Conservation (phyloP, 2,329 filamentous ascomycete species). For the Mollisiaceae sp. region DNA sequence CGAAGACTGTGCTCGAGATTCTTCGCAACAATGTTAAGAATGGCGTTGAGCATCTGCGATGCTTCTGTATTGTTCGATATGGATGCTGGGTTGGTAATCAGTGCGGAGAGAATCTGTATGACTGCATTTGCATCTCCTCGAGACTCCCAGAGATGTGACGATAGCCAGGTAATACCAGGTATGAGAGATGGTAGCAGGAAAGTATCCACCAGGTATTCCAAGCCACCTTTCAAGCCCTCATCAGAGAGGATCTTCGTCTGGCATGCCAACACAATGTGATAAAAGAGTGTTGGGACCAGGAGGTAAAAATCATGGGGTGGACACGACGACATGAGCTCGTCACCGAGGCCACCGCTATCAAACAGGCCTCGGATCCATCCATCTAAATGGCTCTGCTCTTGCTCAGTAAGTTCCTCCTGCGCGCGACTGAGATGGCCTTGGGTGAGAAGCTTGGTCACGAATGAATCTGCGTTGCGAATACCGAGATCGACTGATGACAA, state of each 20-base stretch:
- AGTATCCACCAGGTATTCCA: slow-evolving; percentile 82
- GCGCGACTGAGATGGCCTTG: slow-evolving; percentile 62
- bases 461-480: slow-evolving; percentile 62
- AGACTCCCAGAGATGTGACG: slow-evolving; percentile 71
- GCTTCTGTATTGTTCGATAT: slow-evolving; percentile 69
- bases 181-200: slow-evolving; percentile 81
- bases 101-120: slow-evolving; percentile 73
- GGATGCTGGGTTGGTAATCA: slow-evolving; percentile 68
- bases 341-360: slow-evolving; percentile 73
- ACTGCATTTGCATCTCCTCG: slow-evolving; percentile 70
- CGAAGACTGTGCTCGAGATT: slow-evolving; percentile 71
- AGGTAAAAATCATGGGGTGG: slow-evolving; percentile 83
- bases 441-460: slow-evolving; percentile 69
- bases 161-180: slow-evolving; percentile 73
- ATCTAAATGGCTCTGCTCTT: slow-evolving; percentile 68
- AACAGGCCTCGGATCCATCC: slow-evolving; percentile 82
- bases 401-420: slow-evolving; percentile 64
- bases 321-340: slow-evolving; percentile 82
- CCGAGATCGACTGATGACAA: slow-evolving; percentile 70
- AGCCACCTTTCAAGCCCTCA: slow-evolving; percentile 73
- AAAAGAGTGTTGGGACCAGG: slow-evolving; percentile 76
- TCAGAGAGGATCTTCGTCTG: slow-evolving; percentile 68
- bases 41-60: slow-evolving; percentile 68
- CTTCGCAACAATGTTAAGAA: slow-evolving; percentile 73
- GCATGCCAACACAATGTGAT: slow-evolving; percentile 74